Percentiles rank a stretch among this genome's conserved stretches.
phyloP scores from a whole-genome alignment of 2,329 filamentous ascomycete species.

The Raffaelea arxii region DNA sequence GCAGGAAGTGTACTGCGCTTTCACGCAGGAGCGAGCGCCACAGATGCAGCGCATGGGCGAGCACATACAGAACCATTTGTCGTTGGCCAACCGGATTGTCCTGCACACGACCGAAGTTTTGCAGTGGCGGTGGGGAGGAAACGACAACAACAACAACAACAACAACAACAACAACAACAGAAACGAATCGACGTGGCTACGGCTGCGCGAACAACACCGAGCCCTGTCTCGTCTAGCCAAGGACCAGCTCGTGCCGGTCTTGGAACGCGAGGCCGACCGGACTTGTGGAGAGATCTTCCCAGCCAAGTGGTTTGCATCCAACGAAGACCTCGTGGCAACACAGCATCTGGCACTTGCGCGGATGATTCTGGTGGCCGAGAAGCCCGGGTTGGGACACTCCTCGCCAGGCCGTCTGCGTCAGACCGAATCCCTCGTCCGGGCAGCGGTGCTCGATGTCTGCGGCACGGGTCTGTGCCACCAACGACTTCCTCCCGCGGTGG shows the following conservation, averaged over 20 bases:
- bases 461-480: background rate
- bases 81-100: background rate
- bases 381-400: background rate
- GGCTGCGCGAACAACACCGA: background rate
- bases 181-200: background rate
- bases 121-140: background rate
- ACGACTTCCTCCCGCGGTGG: background rate
- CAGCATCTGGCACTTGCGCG: background rate
- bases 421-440: background rate
- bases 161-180: background rate
- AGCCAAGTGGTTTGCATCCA: background rate
- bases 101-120: background rate
- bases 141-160: background rate
- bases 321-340: background rate
- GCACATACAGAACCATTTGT: background rate
- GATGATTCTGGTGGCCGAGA: background rate
- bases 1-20: background rate
- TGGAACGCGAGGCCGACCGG: background rate
- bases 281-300: background rate
- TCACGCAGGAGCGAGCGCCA: background rate
- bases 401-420: background rate
- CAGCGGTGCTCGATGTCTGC: background rate
- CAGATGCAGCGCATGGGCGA: background rate
- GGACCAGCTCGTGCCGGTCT: background rate
- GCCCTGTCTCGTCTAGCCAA: background rate